Percentiles rank a stretch among this genome's conserved stretches.
Conservation (phyloP, 306 rosid genomes). For the Notholithocarpus densiflorus region DNA sequence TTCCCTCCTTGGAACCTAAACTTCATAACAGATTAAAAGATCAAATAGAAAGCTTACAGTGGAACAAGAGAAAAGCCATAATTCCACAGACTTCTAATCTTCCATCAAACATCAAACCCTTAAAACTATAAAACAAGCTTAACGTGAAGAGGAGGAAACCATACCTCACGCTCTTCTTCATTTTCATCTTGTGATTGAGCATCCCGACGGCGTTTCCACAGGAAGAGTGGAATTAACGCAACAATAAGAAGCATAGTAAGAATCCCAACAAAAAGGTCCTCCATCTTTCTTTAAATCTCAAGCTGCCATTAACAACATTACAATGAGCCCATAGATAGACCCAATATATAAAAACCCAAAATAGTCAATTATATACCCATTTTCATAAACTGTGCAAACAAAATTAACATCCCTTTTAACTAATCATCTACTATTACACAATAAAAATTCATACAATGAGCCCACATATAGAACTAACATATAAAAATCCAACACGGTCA, state of each 20-base stretch:
- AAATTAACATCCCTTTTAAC: background rate
- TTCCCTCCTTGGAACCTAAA: constrained; percentile 69
- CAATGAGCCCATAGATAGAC: background rate
- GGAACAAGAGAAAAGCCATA: background rate
- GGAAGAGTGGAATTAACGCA: constrained; percentile 67
- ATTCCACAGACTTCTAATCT: background rate
- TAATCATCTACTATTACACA: no score
- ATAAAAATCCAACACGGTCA: no score
- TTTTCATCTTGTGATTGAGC: constrained; percentile 38
- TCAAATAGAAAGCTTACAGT: background rate
- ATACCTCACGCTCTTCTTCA: constrained; percentile 73
- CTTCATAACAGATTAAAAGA: background rate
- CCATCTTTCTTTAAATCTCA: constrained; percentile 41
- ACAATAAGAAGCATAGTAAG: constrained; percentile 62
- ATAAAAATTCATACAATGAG: no score
- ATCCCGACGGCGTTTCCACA: constrained; percentile 77
- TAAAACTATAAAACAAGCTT: background rate
- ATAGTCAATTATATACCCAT: background rate
- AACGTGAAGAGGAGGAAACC: background rate
- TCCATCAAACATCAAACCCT: background rate
- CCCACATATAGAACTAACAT: no score
- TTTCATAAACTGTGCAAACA: background rate
- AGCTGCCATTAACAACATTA: background rate
- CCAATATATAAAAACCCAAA: background rate
- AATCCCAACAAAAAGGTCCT: constrained; percentile 50